Evolutionary conservation across 2,329 filamentous ascomycete genomes (phyloP), one percentile per base, ranked within the genome.

Genomic region (Samsoniella hepiali): DNA sequence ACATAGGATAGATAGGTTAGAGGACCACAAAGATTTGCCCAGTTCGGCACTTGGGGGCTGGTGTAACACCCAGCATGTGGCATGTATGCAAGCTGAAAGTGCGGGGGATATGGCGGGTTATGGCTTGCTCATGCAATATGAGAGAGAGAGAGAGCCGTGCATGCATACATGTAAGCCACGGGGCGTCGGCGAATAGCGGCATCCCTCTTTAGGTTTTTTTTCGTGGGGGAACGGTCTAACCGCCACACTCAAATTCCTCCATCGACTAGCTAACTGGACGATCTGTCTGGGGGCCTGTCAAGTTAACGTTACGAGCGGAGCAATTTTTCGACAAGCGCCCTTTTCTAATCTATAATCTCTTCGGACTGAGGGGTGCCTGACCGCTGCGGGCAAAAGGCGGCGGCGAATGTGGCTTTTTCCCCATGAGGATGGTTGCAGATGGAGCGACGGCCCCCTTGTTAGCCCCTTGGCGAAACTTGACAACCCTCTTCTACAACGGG

Each of bases 251-350:
- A 49, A 49, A 22, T 49, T 49, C 13, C 45, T 13, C 5, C 10
- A 22, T 47, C 45, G 17, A 49, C 6, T 9, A 29, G 45, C 47
- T 10, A 42, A 17, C 17, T 40, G 36, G 11, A 31, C 36, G 36
- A 38, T 45, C 2, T 17, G n/a, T 29, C 38, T 45, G 5, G 31
- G 13, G 15, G n/a, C 10, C 27, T 27, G 38, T 15, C 17, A 31
- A 49, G 59, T 62, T 62, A 62, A 62, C 59, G 59, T 62, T 62
- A 56, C 59, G 31, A 40, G 59, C 59, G 59, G 59, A 62, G 50
- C 51, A 3, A 10, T 49, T 9, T 40, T 3, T 42, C 10, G 32
- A 34, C 40, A 31, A 42, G 22, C n/a, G 3, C n/a, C 17, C 47
- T 38, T 17, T 53, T 54, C 3, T 49, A 47, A 54, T 59, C 44